Evolutionary conservation across 2,329 filamentous ascomycete genomes (phyloP).

Genomic region (Fusarium sp.): DNA sequence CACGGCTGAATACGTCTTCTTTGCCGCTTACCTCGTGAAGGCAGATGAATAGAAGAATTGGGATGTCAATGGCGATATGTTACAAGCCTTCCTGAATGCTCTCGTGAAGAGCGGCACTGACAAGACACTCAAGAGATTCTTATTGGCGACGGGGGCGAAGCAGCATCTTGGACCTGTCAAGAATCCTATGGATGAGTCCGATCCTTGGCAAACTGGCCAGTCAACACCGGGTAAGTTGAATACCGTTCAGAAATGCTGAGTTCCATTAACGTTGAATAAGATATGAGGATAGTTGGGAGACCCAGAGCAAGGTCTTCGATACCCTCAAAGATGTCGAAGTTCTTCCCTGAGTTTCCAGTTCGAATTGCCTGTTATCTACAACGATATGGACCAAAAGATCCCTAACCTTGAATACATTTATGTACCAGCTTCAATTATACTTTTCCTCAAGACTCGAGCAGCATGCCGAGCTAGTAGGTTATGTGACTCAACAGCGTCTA

Average conservation of each 20-base stretch:
- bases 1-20: slow-evolving; percentile 7
- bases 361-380: too few species aligned
- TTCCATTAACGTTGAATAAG: not conserved
- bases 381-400: not conserved
- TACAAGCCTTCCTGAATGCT: not conserved
- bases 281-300: slow-evolving; percentile 1
- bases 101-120: not conserved
- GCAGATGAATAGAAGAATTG: not conserved
- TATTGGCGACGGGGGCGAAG: not conserved
- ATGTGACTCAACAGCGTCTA: not conserved
- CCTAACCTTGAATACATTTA: fast-evolving
- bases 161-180: slow-evolving; percentile 10
- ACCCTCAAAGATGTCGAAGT: not conserved
- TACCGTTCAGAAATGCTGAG: fast-evolving
- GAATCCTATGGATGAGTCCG: slow-evolving; percentile 2
- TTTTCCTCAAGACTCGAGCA: not conserved
- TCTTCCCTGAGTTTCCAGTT: not conserved
- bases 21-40: slow-evolving; percentile 6
- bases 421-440: not conserved
- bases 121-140: not conserved
- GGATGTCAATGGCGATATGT: slow-evolving; percentile 14
- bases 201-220: not conserved
- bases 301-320: not conserved
- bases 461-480: not conserved
- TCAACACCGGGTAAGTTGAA: not conserved